Conservation (phyloP, 2,329 filamentous ascomycete species). For the Fusarium sp. region DNA sequence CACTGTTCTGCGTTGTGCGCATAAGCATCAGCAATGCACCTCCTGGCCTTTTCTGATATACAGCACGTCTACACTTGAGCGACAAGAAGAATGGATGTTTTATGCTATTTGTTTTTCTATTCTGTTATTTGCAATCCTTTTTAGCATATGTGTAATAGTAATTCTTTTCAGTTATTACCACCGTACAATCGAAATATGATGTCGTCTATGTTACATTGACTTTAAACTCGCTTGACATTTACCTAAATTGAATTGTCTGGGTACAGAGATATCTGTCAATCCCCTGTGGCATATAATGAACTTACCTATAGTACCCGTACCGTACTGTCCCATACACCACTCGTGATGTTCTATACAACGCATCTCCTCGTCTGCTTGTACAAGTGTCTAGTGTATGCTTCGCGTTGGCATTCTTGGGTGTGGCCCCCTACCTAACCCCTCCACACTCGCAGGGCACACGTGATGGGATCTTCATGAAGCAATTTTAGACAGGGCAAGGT, state of each 20-base stretch:
- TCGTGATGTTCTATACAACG: background rate
- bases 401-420: conserved; percentile 20
- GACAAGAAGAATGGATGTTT: conserved; percentile 4
- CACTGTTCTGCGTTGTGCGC: conserved; percentile 4
- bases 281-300: background rate
- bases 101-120: background rate
- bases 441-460: conserved; percentile 36
- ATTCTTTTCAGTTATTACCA: background rate
- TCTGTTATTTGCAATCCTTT: background rate
- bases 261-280: background rate
- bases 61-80: conserved; percentile 8
- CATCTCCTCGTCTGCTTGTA: background rate
- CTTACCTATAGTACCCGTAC: background rate
- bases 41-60: conserved; percentile 22
- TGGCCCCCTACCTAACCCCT: conserved; percentile 22
- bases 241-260: background rate
- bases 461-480: conserved; percentile 45
- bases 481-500: conserved; percentile 39
- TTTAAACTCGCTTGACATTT: conserved; percentile 1
- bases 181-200: background rate
- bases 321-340: background rate
- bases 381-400: conserved; percentile 7
- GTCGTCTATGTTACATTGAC: background rate
- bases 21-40: conserved; percentile 24
- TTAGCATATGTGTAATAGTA: conserved; percentile 15